Percentiles rank a stretch among this genome's conserved stretches.
Evolutionary conservation across 2,329 filamentous ascomycete genomes (phyloP).

Genomic region (Dactylellina parvicollis): DNA sequence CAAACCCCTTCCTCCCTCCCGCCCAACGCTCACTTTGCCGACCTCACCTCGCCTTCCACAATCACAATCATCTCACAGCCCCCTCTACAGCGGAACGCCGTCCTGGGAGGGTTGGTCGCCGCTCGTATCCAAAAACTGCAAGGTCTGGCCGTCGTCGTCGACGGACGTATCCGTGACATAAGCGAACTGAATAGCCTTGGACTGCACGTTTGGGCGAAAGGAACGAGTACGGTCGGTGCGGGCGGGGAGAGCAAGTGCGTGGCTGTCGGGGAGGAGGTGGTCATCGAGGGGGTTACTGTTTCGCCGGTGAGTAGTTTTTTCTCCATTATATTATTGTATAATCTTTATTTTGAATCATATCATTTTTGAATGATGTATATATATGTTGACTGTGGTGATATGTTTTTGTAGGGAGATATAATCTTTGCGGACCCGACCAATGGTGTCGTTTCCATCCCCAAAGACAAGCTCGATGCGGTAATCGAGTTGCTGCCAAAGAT

Average conservation of each 20-base stretch:
- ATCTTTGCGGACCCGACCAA: conserved; percentile 76
- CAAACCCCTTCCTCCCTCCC: conserved; percentile 60
- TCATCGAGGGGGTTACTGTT: conserved; percentile 61
- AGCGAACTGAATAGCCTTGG: conserved; percentile 66
- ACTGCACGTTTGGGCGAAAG: conserved; percentile 69
- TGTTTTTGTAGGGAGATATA: conserved; percentile 69
- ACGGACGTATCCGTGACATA: conserved; percentile 75
- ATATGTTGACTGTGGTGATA: conserved; percentile 58
- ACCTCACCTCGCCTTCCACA: conserved; percentile 69
- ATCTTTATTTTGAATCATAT: too few species aligned
- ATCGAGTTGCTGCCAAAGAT: conserved; percentile 69
- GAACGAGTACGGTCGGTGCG: conserved; percentile 69
- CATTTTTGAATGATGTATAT: too few species aligned
- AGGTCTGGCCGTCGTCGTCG: conserved; percentile 72
- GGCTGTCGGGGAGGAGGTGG: conserved; percentile 63
- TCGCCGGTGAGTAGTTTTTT: conserved; percentile 57
- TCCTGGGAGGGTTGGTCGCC: conserved; percentile 81
- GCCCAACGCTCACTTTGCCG: conserved; percentile 73
- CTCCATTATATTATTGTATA: background rate
- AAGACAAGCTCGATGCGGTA: conserved; percentile 69
- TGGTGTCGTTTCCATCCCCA: conserved; percentile 75
- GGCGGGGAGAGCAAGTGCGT: conserved; percentile 69
- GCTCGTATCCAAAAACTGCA: conserved; percentile 72
- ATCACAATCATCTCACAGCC: conserved; percentile 76
- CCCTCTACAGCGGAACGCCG: conserved; percentile 72